phyloP scores from a whole-genome alignment of 73 alveolate species.

The Tetrahymena elliotti region DNA sequence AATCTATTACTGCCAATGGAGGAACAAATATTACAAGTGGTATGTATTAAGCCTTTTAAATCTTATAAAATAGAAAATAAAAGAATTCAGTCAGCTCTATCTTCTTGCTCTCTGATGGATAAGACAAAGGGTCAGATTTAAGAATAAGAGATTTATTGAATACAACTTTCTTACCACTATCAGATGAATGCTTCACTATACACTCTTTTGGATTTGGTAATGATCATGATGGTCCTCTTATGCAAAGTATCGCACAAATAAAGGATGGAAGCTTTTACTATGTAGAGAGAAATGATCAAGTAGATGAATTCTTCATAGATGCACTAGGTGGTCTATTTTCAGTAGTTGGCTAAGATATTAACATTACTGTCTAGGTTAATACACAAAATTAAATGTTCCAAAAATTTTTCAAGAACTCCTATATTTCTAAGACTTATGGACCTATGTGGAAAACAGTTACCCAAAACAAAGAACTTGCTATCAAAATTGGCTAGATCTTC shows the following conservation, averaged over 20 bases:
- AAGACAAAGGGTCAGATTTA: constrained; percentile 32
- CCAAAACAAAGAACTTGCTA: background rate
- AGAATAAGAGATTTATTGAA: constrained; percentile 1
- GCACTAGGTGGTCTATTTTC: constrained; percentile 42
- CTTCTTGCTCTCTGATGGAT: constrained; percentile 71
- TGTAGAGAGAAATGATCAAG: constrained; percentile 23
- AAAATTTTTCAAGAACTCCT: background rate
- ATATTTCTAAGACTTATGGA: constrained; percentile 3
- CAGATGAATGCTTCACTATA: constrained; percentile 48
- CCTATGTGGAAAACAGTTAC: background rate
- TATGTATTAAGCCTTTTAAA: constrained; percentile 45
- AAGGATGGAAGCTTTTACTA: constrained; percentile 71
- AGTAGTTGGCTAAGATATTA: constrained; percentile 15
- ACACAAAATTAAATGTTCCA: background rate
- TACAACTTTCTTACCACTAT: background rate
- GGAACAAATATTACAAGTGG: constrained; percentile 68
- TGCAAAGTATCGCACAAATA: constrained; percentile 52
- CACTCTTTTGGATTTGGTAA: constrained; percentile 79
- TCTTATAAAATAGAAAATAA: constrained; percentile 45
- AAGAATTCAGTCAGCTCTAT: constrained; percentile 46
- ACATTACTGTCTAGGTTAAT: background rate
- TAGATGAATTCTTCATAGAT: constrained; percentile 37
- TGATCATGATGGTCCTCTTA: constrained; percentile 64
- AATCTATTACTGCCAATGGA: constrained; percentile 43
- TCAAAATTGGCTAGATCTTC: background rate